Evolutionary conservation across 345 rosid genomes (phyloP), one percentile per base, ranked within the genome.

Genomic region (Ceriops tagal): DNA sequence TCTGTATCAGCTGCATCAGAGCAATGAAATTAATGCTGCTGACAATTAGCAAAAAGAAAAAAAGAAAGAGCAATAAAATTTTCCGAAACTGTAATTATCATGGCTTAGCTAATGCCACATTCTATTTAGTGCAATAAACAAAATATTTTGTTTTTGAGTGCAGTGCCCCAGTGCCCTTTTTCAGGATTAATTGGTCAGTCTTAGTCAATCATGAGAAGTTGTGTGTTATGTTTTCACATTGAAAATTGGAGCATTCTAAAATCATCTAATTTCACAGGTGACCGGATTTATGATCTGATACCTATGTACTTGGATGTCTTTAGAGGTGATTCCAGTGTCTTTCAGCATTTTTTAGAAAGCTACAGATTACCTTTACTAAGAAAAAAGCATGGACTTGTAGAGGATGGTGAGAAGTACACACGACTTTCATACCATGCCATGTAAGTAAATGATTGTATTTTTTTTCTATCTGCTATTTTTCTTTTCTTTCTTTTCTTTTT

Each of bases 401-500:
- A 76, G 59, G 55, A 72, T 65, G 58, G 57, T 64, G 79, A 82
- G 62, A 85, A 81, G 81, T 84, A 75, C 58, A 55, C 66, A 26
- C 80, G 79, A 67, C 88, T 85, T 53, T 93, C 98, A 7, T 93
- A 91, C 86, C 97, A 87, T 68, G 85, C 93, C 64, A 89, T 91
- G 98, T 91, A 82, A 91, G 97, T 75, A 68, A 52, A 59, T 20
- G 35, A 15, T 31, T 43, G 19, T 43, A 15, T 11, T 18, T 15
- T 13, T 43, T 43, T 43, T 43, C 16, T 3, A 15, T 43, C 49
- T 43, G 49, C 15, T 43, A 3, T 2, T 11, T 43, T 43, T 31
- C 60, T 53, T 58, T 8, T 6, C 39, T 58, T 46, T 63, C 19
- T 61, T 22, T 51, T 28, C 39, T 37, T 62, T 49, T 28, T 49